Percentiles rank a stretch among this genome's conserved stretches.
phyloP scores from a whole-genome alignment of 106 monocot genomes.

The Alisma plantagoaquatica region DNA sequence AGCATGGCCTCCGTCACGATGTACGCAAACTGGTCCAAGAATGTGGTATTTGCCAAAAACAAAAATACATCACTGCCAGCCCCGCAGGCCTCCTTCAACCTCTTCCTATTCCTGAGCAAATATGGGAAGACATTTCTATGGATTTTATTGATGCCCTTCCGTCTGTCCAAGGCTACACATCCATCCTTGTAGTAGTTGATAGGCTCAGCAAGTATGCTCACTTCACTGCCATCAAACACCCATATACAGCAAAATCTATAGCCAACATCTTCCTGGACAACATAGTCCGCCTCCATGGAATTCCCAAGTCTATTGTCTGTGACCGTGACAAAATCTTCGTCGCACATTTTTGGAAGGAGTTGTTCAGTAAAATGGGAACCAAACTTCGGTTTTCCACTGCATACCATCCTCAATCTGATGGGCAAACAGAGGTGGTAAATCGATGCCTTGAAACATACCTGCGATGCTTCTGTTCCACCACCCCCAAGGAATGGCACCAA shows the following conservation, averaged over 20 bases:
- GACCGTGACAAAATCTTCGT: conserved; percentile 7
- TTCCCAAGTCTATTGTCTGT: conserved; percentile 6
- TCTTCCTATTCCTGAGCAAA: conserved; percentile 1
- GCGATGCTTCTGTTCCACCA: not conserved
- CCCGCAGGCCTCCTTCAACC: conserved; percentile 9
- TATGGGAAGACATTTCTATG: conserved; percentile 14
- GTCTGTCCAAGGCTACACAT: not conserved
- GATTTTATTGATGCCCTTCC: conserved; percentile 18
- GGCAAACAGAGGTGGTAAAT: conserved; percentile 3
- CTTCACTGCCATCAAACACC: conserved; percentile 2
- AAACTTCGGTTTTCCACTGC: not conserved
- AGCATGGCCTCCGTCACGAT: not conserved
- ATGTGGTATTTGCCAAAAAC: not conserved
- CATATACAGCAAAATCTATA: conserved; percentile 1
- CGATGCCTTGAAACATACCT: not conserved
- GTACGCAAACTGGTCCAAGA: not conserved
- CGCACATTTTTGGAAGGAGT: conserved; percentile 11
- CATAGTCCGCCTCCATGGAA: conserved; percentile 13
- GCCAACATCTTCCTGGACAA: conserved; percentile 5
- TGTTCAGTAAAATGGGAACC: not conserved
- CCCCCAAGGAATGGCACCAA: no score
- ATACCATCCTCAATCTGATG: conserved; percentile 13
- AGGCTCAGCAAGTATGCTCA: conserved; percentile 8
- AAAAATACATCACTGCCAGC: not conserved
- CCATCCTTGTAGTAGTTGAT: conserved; percentile 15